phyloP scores from a whole-genome alignment of 2,329 filamentous ascomycete species.

The Hypoxylon sp. region DNA sequence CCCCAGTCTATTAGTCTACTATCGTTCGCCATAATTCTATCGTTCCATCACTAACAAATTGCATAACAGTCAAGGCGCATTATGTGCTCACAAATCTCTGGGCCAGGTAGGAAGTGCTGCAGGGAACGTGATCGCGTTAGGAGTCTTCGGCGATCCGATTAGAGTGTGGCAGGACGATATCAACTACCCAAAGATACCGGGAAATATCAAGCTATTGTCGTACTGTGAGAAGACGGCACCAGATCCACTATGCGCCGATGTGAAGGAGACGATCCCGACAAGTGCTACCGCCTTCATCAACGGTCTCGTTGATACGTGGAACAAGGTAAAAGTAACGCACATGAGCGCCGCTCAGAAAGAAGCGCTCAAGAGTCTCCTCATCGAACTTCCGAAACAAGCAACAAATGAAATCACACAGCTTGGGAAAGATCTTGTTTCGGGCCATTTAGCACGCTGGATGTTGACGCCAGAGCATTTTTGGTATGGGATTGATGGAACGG shows the following conservation, averaged over 20 bases:
- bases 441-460: constrained; percentile 43
- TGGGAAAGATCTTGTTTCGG: constrained; percentile 28
- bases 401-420: constrained; percentile 30
- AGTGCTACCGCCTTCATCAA: constrained; percentile 29
- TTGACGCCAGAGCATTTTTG: constrained; percentile 46
- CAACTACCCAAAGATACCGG: constrained; percentile 32
- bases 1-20: not conserved
- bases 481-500: constrained; percentile 45
- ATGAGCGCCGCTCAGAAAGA: constrained; percentile 40
- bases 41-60: constrained; percentile 2
- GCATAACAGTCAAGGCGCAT: constrained; percentile 39
- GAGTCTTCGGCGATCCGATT: constrained; percentile 42
- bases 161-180: constrained; percentile 39
- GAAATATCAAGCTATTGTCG: constrained; percentile 23
- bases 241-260: constrained; percentile 39
- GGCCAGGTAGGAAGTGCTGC: constrained; percentile 35
- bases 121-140: constrained; percentile 39
- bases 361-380: constrained; percentile 24
- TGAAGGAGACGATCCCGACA: constrained; percentile 31
- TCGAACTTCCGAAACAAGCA: constrained; percentile 39
- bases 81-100: constrained; percentile 43
- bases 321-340: constrained; percentile 31
- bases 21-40: not conserved
- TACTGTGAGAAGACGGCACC: constrained; percentile 41
- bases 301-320: constrained; percentile 37